phyloP scores from a whole-genome alignment of 768 basidiomycete species.

The Artomyces pyxidatus region DNA sequence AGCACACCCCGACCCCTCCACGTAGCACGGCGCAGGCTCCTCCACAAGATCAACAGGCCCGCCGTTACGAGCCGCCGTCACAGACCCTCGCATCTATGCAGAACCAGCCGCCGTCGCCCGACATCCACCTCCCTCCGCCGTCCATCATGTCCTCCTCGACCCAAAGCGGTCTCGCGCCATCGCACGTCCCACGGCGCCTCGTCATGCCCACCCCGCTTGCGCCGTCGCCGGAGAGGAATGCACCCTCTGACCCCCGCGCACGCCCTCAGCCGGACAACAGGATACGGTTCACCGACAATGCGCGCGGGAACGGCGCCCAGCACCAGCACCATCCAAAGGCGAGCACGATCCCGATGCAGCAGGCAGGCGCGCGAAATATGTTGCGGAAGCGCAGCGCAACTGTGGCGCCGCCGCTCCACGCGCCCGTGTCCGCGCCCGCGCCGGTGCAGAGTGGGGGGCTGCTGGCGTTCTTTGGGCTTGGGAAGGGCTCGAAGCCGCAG shows the following conservation, averaged over 20 bases:
- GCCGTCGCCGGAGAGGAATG: conserved; percentile 4
- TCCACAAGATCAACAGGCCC: background rate
- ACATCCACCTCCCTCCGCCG: conserved; percentile 1
- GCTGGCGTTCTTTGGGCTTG: conserved; percentile 13
- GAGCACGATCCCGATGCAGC: conserved; percentile 20
- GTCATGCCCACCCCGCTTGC: conserved; percentile 66
- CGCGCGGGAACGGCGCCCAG: background rate
- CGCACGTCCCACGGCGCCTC: conserved; percentile 52
- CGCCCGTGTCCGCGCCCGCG: background rate
- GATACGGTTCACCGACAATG: background rate
- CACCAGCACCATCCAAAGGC: conserved; percentile 2
- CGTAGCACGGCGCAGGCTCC: background rate
- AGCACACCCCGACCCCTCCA: background rate
- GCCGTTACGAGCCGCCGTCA: conserved; percentile 11
- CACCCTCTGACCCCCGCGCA: background rate
- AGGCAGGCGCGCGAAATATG: conserved; percentile 16
- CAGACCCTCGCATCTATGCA: conserved; percentile 7
- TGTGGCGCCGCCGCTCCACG: background rate
- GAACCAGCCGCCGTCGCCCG: conserved; percentile 1
- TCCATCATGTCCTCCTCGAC: conserved; percentile 7
- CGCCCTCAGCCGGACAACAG: background rate
- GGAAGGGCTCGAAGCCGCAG: conserved; percentile 4
- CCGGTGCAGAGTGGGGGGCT: conserved; percentile 9
- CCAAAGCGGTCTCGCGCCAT: conserved; percentile 14
- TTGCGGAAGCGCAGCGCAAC: conserved; percentile 20